Evolutionary conservation across 352 stramenopile genomes (phyloP).

Genomic region (Phytophthora foliorum): DNA sequence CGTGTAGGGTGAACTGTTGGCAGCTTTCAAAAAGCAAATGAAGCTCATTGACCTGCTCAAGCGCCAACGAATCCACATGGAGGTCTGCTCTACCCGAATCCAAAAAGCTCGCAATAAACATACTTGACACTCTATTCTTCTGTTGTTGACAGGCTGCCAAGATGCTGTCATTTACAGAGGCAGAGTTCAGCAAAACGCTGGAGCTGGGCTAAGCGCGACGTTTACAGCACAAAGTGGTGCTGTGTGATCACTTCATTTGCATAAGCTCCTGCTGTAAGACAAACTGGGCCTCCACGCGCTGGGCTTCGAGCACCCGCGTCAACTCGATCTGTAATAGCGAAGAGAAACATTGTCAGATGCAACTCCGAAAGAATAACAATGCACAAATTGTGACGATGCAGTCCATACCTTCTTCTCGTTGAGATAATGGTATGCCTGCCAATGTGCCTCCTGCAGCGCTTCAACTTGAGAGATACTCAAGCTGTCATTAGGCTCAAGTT

Average conservation of each 20-base stretch:
- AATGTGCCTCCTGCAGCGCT: conserved; percentile 82
- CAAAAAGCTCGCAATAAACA: background rate
- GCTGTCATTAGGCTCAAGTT: conserved; percentile 53
- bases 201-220: conserved; percentile 52
- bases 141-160: conserved; percentile 65
- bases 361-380: conserved; percentile 1
- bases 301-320: conserved; percentile 74
- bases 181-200: conserved; percentile 85
- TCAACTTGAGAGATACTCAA: conserved; percentile 90
- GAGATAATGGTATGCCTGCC: conserved; percentile 83
- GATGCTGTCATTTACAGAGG: conserved; percentile 89
- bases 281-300: conserved; percentile 77
- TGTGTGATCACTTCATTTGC: conserved; percentile 44
- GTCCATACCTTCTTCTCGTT: conserved; percentile 82
- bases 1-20: conserved; percentile 66
- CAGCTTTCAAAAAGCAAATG: conserved; percentile 90
- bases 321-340: conserved; percentile 67
- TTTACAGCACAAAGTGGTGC: background rate
- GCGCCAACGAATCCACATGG: conserved; percentile 88
- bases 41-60: conserved; percentile 91
- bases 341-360: background rate
- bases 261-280: conserved; percentile 75
- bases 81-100: conserved; percentile 42
- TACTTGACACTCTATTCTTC: conserved; percentile 24
- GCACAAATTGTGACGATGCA: background rate